phyloP scores from a whole-genome alignment of 164 flowering plant species.

The Buxus sempervirens region DNA sequence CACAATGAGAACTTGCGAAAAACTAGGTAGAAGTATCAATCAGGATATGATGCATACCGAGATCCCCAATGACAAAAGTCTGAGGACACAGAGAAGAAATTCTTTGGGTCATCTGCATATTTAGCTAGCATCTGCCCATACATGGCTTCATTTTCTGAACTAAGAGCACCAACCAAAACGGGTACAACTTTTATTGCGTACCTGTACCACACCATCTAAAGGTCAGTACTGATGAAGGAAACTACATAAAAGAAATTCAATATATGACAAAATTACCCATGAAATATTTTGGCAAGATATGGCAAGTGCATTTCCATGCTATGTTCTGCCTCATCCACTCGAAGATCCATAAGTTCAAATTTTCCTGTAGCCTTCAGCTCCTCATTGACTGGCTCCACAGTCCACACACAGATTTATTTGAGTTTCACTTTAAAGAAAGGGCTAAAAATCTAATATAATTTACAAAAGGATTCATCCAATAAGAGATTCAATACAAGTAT shows the following conservation, averaged over 20 bases:
- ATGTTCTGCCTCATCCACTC: slow-evolving; percentile 96
- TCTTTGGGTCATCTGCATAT: slow-evolving; percentile 88
- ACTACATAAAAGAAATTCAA: slow-evolving; percentile 6
- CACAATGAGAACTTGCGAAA: not conserved
- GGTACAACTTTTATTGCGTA: slow-evolving; percentile 84
- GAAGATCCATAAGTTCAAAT: slow-evolving; percentile 87
- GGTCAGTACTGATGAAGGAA: not conserved
- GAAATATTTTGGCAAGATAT: slow-evolving; percentile 88
- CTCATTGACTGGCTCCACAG: slow-evolving; percentile 52
- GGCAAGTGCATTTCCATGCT: slow-evolving; percentile 99
- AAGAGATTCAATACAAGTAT: too few species aligned
- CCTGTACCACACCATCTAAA: slow-evolving; percentile 31
- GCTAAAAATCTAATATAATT: not conserved
- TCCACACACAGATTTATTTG: slow-evolving; percentile 5
- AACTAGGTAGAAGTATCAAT: not conserved
- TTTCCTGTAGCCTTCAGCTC: slow-evolving; percentile 87
- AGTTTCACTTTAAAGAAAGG: not conserved
- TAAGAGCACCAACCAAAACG: slow-evolving; percentile 90
- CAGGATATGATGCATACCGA: slow-evolving; percentile 44
- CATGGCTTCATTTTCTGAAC: slow-evolving; percentile 80
- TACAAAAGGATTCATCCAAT: too few species aligned
- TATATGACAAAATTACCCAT: slow-evolving; percentile 54
- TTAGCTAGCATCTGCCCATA: slow-evolving; percentile 79
- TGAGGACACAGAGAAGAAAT: slow-evolving; percentile 94
- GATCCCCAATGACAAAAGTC: slow-evolving; percentile 99